phyloP scores from a whole-genome alignment of 805 yeast genomes.

The Yamadazyma laniorum region DNA sequence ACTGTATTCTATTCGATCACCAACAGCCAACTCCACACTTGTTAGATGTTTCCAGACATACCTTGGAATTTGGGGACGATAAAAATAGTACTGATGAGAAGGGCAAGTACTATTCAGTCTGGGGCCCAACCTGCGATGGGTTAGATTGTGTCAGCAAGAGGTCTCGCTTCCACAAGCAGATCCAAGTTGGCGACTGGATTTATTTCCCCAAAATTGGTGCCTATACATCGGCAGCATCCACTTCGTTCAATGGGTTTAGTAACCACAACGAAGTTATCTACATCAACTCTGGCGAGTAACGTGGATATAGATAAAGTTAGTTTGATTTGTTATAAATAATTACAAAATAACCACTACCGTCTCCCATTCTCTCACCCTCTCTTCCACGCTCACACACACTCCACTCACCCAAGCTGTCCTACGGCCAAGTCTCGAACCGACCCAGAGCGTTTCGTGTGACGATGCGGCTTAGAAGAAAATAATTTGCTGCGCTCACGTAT shows the following conservation, averaged over 20 bases:
- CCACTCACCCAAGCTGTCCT: no score
- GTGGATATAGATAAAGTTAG: no score
- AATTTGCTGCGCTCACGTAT: no score
- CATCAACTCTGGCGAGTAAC: conserved; percentile 39
- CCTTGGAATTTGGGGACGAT: conserved; percentile 13
- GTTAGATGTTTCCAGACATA: conserved; percentile 32
- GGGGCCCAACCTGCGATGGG: conserved; percentile 99
- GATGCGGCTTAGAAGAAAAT: no score
- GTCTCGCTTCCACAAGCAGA: conserved; percentile 53
- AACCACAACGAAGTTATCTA: conserved; percentile 59
- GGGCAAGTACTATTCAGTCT: conserved; percentile 57
- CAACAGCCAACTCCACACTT: conserved; percentile 73
- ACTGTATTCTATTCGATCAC: conserved; percentile 91
- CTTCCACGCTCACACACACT: no score
- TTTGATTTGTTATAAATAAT: no score
- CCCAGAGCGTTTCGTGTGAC: no score
- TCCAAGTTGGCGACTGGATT: conserved; percentile 88
- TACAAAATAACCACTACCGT: no score
- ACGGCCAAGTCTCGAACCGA: no score
- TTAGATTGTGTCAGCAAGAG: conserved; percentile 72
- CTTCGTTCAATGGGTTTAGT: conserved; percentile 86
- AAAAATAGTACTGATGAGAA: conserved; percentile 31
- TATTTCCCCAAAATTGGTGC: conserved; percentile 85
- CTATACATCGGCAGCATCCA: conserved; percentile 89
- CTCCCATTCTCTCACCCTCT: no score